Evolutionary conservation across 331 rosid genomes (phyloP).

Genomic region (Rosa hybrid): DNA sequence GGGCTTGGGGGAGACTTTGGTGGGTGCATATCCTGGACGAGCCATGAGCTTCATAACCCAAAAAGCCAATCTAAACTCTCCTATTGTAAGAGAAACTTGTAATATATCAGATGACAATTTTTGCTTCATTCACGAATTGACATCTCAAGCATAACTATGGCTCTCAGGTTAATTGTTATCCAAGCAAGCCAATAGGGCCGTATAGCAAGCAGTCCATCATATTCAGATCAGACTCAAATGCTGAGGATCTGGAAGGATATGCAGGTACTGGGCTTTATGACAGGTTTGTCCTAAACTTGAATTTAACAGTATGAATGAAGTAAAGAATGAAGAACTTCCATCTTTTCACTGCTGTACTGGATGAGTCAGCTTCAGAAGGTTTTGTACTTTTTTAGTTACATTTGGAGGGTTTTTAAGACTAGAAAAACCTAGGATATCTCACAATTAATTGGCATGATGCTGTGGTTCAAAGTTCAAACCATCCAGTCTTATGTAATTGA

Average conservation of each 20-base stretch:
- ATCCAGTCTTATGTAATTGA: background rate
- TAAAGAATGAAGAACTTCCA: too few species aligned
- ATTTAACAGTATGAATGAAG: background rate
- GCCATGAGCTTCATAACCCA: constrained; percentile 40
- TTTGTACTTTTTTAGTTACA: too few species aligned
- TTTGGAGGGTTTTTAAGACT: background rate
- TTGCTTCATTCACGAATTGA: background rate
- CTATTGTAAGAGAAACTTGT: constrained; percentile 19
- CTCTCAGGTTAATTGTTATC: constrained; percentile 32
- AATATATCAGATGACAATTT: background rate
- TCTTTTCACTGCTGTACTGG: background rate
- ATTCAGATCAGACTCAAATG: constrained; percentile 47
- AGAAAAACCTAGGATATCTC: background rate
- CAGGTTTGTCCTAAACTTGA: constrained; percentile 25
- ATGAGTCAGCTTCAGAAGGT: background rate
- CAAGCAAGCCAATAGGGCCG: constrained; percentile 39
- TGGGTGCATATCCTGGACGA: constrained; percentile 39
- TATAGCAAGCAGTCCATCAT: constrained; percentile 35
- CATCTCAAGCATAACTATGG: constrained; percentile 4
- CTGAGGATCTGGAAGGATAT: constrained; percentile 45
- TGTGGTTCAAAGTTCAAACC: too few species aligned
- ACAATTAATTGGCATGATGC: background rate
- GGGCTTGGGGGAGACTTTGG: constrained; percentile 43
- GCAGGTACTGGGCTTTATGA: constrained; percentile 48
- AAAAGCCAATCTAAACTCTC: constrained; percentile 30